Evolutionary conservation across 768 basidiomycete genomes (phyloP), one percentile per base, ranked within the genome.

Genomic region (Porphyrellus cyaneotinctus): DNA sequence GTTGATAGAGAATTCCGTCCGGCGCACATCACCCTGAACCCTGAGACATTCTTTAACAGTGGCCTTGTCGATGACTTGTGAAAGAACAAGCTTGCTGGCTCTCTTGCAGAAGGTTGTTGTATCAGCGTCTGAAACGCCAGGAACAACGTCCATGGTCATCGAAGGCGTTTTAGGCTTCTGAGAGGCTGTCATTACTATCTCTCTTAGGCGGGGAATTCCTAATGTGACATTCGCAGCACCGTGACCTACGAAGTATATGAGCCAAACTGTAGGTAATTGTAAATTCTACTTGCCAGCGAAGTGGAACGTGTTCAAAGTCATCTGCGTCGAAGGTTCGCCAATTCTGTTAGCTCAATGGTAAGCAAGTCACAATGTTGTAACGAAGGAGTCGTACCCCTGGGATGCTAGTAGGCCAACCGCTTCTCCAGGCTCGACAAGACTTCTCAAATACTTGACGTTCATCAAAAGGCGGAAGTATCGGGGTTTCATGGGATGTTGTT

Each of bases 281-380:
- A 32, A 26, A 35, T 43, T 53, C 57, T 33, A 64, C 80, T 63
- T 69, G 85, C 93, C 95, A 60, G 97, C 97, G 64, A 99, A 95
- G 75, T 99, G 97, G 83, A 99, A 99, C 13, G 97, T 99, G 68
- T 99, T 99, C 57, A 99, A 74, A 10, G 97, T 99, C 97, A 99
- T 99, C 69, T 99, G 97, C 0, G 97, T 99, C 15, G 97, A 99
- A 6, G 97, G 97, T 70, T 99, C 97, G 47, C 97, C 97, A 38
- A 99, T 83, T 73, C 97, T 98, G 54, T 9, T 5, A 48, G 43
- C 31, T 10, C 8, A 48, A 47, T 43, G 49, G 41, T 49, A 51
- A 53, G 33, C 15, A 31, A 31, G 11, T 43, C n/a, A 26, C 17
- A 47, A 49, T 11, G 41, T 39, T 5, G 6, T 20, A 24, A 23